Evolutionary conservation across 352 stramenopile species (phyloP).

Genomic region (Pythium angustatum): DNA sequence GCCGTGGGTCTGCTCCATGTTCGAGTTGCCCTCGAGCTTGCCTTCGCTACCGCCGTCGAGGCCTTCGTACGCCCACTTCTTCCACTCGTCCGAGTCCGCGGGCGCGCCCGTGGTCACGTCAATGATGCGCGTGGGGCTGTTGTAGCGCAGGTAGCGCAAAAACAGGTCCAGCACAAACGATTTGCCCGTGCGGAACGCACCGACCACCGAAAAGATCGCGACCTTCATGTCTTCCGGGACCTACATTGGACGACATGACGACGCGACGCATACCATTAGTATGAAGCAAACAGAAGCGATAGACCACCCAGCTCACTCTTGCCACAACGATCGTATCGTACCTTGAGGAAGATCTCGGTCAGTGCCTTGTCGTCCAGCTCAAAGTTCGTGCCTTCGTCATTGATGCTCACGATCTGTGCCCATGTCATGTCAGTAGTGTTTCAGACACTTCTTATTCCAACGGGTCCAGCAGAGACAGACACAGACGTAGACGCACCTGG

Average conservation of each 20-base stretch:
- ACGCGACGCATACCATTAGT: too few species aligned
- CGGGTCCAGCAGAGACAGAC: too few species aligned
- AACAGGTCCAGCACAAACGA: conserved; percentile 98
- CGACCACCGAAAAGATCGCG: conserved; percentile 97
- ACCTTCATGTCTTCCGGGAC: conserved; percentile 95
- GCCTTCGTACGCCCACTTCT: conserved; percentile 65
- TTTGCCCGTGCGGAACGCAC: conserved; percentile 98
- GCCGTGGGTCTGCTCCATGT: conserved; percentile 72
- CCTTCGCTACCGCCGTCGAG: conserved; percentile 50
- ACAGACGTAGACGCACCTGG: conserved; percentile 40
- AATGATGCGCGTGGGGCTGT: conserved; percentile 52
- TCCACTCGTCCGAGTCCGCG: conserved; percentile 54
- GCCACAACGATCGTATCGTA: not conserved
- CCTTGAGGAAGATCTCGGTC: conserved; percentile 54
- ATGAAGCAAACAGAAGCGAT: too few species aligned
- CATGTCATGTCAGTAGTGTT: too few species aligned
- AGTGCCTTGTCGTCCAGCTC: conserved; percentile 72
- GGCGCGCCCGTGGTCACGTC: conserved; percentile 30
- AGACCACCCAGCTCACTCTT: too few species aligned
- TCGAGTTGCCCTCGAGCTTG: conserved; percentile 85
- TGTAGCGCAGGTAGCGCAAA: conserved; percentile 93
- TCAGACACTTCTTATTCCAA: conserved; percentile 2
- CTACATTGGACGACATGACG: conserved; percentile 23
- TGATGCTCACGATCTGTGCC: conserved; percentile 90
- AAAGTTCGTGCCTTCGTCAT: conserved; percentile 88